Evolutionary conservation across 116 monocot genomes (phyloP).

Genomic region (Zostera marina): DNA sequence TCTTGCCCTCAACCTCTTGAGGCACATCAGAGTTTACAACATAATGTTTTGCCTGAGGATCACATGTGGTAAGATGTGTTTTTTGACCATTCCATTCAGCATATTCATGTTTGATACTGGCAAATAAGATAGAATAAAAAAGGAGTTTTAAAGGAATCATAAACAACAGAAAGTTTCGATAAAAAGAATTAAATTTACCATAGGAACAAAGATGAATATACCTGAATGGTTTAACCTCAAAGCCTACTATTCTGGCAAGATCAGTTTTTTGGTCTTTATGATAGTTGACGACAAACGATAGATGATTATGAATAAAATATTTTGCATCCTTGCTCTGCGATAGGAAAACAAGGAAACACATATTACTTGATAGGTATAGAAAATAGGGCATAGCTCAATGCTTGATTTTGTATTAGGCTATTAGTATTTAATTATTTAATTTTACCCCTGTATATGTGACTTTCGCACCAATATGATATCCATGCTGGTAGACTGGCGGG

Average conservation of each 20-base stretch:
- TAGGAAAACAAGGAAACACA: not conserved
- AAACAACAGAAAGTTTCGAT: not conserved
- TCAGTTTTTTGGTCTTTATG: constrained; percentile 61
- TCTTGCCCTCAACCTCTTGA: constrained; percentile 70
- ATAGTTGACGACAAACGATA: constrained; percentile 79
- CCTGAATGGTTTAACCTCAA: constrained; percentile 95
- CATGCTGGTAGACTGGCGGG: constrained; percentile 56
- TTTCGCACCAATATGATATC: constrained; percentile 67
- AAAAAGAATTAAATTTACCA: not conserved
- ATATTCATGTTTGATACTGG: constrained; percentile 72
- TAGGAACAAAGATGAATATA: constrained; percentile 7
- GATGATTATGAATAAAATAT: constrained; percentile 80
- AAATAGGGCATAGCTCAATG: not conserved
- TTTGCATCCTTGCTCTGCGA: constrained; percentile 67
- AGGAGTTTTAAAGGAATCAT: no score
- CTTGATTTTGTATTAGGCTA: not conserved
- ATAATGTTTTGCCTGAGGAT: constrained; percentile 54
- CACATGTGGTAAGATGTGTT: constrained; percentile 59
- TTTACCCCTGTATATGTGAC: constrained; percentile 58
- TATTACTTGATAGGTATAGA: not conserved
- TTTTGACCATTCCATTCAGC: constrained; percentile 58
- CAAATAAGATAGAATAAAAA: no score
- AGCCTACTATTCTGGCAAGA: constrained; percentile 79
- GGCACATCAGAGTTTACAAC: constrained; percentile 59
- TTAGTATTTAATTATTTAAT: constrained; percentile 1